phyloP scores from a whole-genome alignment of 2,329 filamentous ascomycete species.

The Acrodontium crateriforme region DNA sequence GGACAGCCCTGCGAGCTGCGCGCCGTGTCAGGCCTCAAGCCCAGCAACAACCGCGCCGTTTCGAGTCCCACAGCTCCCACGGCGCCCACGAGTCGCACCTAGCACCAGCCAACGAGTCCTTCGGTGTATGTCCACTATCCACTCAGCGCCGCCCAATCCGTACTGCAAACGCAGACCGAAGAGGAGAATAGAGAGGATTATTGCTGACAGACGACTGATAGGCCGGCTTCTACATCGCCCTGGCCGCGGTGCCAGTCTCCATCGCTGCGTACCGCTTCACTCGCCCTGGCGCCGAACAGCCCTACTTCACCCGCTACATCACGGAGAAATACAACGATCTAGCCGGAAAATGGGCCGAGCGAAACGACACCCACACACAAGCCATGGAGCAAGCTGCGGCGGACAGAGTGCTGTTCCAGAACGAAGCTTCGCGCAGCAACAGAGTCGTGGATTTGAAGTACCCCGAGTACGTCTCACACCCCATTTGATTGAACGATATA shows the following conservation, averaged over 20 bases:
- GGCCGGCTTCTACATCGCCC: conserved; percentile 34
- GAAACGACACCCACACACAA: conserved; percentile 46
- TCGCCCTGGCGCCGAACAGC: conserved; percentile 25
- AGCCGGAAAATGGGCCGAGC: conserved; percentile 38
- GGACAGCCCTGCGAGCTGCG: conserved; percentile 29
- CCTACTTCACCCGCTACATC: conserved; percentile 38
- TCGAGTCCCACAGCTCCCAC: conserved; percentile 23
- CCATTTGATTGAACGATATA: neutral
- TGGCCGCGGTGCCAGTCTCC: conserved; percentile 32
- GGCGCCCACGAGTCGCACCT: conserved; percentile 19
- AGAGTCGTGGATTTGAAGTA: conserved; percentile 39
- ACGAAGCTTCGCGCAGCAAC: conserved; percentile 28
- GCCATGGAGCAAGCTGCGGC: conserved; percentile 49
- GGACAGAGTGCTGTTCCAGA: conserved; percentile 46
- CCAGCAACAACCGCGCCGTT: conserved; percentile 28
- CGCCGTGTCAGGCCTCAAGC: conserved; percentile 22
- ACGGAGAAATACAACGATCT: conserved; percentile 42
- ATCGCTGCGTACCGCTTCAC: conserved; percentile 34
- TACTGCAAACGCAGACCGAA: conserved; percentile 3
- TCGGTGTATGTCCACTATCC: conserved; percentile 33
- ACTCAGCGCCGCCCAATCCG: neutral
- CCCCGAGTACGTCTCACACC: conserved; percentile 45
- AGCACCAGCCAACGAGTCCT: conserved; percentile 31
- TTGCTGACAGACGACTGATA: conserved; percentile 9
- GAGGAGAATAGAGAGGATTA: conserved; percentile 8